Evolutionary conservation across 176 grass and related monocot genomes (phyloP).

Genomic region (Oryza meyeriana): DNA sequence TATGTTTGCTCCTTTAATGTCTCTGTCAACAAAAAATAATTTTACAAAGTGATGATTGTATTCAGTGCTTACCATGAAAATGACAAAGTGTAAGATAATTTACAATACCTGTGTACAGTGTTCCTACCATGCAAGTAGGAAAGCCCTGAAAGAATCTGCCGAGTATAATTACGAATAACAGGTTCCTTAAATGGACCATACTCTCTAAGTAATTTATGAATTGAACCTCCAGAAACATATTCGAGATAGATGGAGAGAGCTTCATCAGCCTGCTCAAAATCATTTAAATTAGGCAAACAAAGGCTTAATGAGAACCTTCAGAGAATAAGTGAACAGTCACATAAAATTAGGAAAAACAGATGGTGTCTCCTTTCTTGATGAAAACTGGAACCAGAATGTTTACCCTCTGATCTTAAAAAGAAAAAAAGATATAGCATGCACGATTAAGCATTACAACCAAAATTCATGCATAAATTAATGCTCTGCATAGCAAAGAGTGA

Average conservation of each 20-base stretch:
- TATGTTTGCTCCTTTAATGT: slow-evolving; percentile 84
- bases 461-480: neutral
- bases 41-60: neutral
- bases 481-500: neutral
- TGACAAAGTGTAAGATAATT: neutral
- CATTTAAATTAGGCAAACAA: neutral
- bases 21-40: slow-evolving; percentile 30
- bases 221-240: slow-evolving; percentile 61
- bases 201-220: slow-evolving; percentile 57
- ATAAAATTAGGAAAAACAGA: neutral
- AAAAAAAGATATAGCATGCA: neutral
- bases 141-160: slow-evolving; percentile 69
- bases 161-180: slow-evolving; percentile 49
- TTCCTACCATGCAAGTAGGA: slow-evolving; percentile 55
- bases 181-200: slow-evolving; percentile 61
- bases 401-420: neutral
- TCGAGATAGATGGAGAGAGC: slow-evolving; percentile 60
- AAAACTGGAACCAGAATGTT: neutral
- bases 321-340: neutral
- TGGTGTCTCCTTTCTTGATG: neutral
- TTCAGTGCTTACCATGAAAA: slow-evolving; percentile 15
- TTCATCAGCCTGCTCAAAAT: slow-evolving; percentile 41
- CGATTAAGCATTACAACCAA: neutral
- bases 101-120: slow-evolving; percentile 56
- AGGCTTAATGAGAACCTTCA: neutral